These are phyloP conservation scores for Antitrichia curtipendula DNA, from an alignment of 225 moss, liverwort and hornwort genomes.

Conservation along the genomic window DNA sequence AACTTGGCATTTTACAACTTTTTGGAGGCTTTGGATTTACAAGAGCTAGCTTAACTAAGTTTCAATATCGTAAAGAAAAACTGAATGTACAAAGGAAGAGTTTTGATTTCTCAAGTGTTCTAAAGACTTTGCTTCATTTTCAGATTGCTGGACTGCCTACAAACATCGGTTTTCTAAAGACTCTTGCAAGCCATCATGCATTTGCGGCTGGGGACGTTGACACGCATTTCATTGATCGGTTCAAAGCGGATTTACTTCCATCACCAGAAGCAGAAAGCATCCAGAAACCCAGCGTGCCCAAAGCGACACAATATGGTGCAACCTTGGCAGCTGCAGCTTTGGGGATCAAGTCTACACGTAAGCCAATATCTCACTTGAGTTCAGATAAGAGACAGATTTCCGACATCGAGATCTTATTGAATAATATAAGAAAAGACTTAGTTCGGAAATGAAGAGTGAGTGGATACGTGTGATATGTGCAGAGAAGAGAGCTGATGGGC, in stretches of 20 bases:
- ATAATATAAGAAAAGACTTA: background rate
- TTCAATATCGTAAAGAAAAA: background rate
- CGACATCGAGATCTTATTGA: background rate
- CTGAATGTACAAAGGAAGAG: background rate
- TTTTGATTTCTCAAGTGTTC: background rate
- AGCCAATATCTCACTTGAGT: background rate
- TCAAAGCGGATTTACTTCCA: conserved; percentile 61
- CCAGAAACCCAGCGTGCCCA: background rate
- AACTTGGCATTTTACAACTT: background rate
- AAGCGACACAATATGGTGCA: conserved; percentile 38
- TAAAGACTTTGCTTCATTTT: background rate
- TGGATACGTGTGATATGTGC: background rate
- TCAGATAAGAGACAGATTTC: background rate
- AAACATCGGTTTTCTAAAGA: conserved; percentile 78
- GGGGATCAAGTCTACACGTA: conserved; percentile 29
- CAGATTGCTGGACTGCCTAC: conserved; percentile 91
- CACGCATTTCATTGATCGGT: conserved; percentile 89
- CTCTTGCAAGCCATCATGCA: conserved; percentile 72
- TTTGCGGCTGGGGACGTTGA: conserved; percentile 88
- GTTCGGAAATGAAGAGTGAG: background rate
- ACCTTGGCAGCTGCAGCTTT: conserved; percentile 59
- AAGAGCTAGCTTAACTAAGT: background rate
- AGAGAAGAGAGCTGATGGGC: conserved; percentile 14
- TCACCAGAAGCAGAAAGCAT: background rate
- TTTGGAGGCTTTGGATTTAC: background rate